phyloP scores from a whole-genome alignment of 106 monocot genomes.

The Chionographis japonica region DNA sequence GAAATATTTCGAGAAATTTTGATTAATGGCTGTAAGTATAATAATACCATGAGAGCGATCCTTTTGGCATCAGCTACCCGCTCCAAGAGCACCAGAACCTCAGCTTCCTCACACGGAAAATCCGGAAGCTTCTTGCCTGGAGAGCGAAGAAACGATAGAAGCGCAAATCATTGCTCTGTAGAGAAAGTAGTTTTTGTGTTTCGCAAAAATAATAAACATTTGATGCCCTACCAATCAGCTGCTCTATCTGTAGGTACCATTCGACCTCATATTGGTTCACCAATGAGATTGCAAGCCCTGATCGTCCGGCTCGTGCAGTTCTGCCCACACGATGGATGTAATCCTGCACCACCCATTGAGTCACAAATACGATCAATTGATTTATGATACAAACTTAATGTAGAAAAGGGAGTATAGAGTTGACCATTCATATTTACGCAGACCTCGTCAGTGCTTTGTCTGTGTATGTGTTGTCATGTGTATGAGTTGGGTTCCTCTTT shows the following conservation, averaged over 20 bases:
- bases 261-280: slow-evolving; percentile 89
- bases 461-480: too few species aligned
- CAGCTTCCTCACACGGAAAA: slow-evolving; percentile 29
- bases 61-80: slow-evolving; percentile 53
- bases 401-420: too few species aligned
- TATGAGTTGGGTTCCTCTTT: too few species aligned
- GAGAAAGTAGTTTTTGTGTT: not conserved
- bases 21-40: not conserved
- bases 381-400: too few species aligned
- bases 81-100: slow-evolving; percentile 44
- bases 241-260: slow-evolving; percentile 74
- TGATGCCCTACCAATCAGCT: slow-evolving; percentile 53
- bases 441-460: too few species aligned
- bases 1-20: too few species aligned
- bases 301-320: slow-evolving; percentile 75
- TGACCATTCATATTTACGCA: too few species aligned
- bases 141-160: slow-evolving; percentile 5
- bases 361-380: not conserved
- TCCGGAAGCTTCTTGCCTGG: slow-evolving; percentile 47
- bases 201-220: too few species aligned
- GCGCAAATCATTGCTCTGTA: not conserved
- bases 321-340: slow-evolving; percentile 89
- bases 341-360: slow-evolving; percentile 34
- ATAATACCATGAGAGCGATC: slow-evolving; percentile 44
- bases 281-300: slow-evolving; percentile 77